These are phyloP conservation scores for Clarireedia paspali DNA, from an alignment of 2,329 filamentous ascomycete species.

Conservation along the genomic window DNA sequence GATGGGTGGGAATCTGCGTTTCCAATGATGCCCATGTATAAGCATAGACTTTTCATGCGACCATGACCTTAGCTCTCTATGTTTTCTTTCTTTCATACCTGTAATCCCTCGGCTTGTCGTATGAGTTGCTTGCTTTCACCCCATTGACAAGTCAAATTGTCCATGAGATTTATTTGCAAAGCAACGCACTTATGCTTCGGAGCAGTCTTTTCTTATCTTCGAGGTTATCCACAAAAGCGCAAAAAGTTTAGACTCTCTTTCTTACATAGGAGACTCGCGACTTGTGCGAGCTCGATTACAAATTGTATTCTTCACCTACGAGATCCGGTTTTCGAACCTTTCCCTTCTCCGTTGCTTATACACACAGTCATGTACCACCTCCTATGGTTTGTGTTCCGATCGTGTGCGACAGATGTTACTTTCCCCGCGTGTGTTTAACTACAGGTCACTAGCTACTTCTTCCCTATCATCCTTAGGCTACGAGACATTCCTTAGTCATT, in stretches of 20 bases:
- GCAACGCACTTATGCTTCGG: conserved; percentile 10
- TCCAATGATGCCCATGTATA: conserved; percentile 31
- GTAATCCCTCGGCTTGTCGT: conserved; percentile 19
- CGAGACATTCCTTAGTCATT: conserved; percentile 1
- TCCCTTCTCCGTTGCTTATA: conserved; percentile 3
- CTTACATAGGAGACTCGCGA: conserved; percentile 16
- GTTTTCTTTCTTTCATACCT: conserved; percentile 19
- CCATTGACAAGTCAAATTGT: conserved; percentile 8
- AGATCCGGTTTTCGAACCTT: conserved; percentile 1
- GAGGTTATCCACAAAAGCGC: conserved; percentile 17
- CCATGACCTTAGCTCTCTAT: conserved; percentile 25
- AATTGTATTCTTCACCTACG: conserved; percentile 14
- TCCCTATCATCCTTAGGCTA: background rate
- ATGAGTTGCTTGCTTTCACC: conserved; percentile 17
- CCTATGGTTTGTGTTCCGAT: conserved; percentile 1
- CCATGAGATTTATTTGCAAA: conserved; percentile 13
- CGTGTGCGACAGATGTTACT: conserved; percentile 4
- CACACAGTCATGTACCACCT: conserved; percentile 3
- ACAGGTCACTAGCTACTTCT: background rate
- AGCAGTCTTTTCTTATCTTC: conserved; percentile 16
- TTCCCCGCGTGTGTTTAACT: background rate
- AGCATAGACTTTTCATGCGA: conserved; percentile 33
- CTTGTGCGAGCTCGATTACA: conserved; percentile 18
- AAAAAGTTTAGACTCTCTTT: conserved; percentile 26
- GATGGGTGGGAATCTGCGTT: conserved; percentile 31